Conservation (phyloP, 352 stramenopile species). For the Aphanomyces cochlioides region DNA sequence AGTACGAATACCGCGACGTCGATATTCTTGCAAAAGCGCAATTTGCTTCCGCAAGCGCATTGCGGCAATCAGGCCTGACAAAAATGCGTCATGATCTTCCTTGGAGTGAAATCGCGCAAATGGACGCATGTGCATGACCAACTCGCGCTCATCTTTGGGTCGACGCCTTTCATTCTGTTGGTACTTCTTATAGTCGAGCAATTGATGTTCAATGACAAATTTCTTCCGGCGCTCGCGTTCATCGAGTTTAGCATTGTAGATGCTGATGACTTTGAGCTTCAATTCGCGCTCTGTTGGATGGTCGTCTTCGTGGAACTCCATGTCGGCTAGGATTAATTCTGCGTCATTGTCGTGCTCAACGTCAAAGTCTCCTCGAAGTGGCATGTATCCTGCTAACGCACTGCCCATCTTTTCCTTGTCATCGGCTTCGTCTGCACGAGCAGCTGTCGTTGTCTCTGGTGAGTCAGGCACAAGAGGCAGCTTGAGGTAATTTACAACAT, state of each 20-base stretch:
- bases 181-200: conserved; percentile 94
- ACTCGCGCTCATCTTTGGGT: conserved; percentile 93
- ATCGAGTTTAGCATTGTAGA: conserved; percentile 95
- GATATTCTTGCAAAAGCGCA: conserved; percentile 94
- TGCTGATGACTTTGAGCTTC: conserved; percentile 95
- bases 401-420: conserved; percentile 40
- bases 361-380: conserved; percentile 95
- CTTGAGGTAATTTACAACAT: conserved; percentile 75
- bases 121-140: conserved; percentile 90
- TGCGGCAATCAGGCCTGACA: conserved; percentile 84
- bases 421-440: neutral
- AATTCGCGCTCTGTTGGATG: conserved; percentile 88
- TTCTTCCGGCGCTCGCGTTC: conserved; percentile 90
- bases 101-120: conserved; percentile 94
- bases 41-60: conserved; percentile 96
- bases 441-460: conserved; percentile 8
- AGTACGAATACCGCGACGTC: conserved; percentile 91
- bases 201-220: conserved; percentile 86
- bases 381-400: conserved; percentile 92
- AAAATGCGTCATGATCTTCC: conserved; percentile 91
- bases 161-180: conserved; percentile 86
- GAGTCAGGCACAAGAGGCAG: conserved; percentile 8
- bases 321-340: conserved; percentile 94
- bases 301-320: conserved; percentile 92
- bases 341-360: conserved; percentile 98